These are phyloP conservation scores for Pouteria campechiana DNA, from an alignment of 179 eudicot genomes.

Conservation along the genomic window DNA sequence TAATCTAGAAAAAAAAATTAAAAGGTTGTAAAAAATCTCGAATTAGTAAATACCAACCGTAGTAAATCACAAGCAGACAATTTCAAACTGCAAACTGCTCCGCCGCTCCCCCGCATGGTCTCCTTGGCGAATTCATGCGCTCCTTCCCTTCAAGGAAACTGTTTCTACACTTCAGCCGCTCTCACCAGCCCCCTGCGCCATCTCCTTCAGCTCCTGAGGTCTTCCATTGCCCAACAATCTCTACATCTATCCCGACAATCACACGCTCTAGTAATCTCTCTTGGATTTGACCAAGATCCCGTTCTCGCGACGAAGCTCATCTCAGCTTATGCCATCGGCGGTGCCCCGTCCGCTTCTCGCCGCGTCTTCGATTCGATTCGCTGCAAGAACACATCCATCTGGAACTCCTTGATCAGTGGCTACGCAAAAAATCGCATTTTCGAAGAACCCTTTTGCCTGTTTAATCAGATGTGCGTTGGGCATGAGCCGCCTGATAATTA, in stretches of 20 bases:
- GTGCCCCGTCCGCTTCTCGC: slow-evolving; percentile 2
- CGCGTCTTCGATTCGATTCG: slow-evolving; percentile 16
- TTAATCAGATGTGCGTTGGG: slow-evolving; percentile 14
- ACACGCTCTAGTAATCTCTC: slow-evolving; percentile 13
- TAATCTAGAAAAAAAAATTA: too few species aligned
- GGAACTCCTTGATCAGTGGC: slow-evolving; percentile 28
- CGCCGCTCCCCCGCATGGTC: too few species aligned
- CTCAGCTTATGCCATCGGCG: slow-evolving; percentile 14
- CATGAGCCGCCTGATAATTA: slow-evolving; percentile 17
- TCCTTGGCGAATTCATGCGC: too few species aligned
- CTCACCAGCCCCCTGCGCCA: not conserved
- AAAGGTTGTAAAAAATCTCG: too few species aligned
- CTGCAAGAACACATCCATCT: slow-evolving; percentile 16
- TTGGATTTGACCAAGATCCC: slow-evolving; percentile 20
- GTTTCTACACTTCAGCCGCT: slow-evolving; percentile 7
- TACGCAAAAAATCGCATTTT: slow-evolving; percentile 11
- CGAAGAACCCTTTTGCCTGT: slow-evolving; percentile 12
- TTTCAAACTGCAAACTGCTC: too few species aligned
- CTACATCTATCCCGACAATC: slow-evolving; percentile 15
- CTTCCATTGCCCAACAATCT: slow-evolving; percentile 14
- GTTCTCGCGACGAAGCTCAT: slow-evolving; percentile 26
- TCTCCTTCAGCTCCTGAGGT: slow-evolving; percentile 11
- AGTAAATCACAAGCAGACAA: too few species aligned
- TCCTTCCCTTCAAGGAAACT: too few species aligned
- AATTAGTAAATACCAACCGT: too few species aligned